These are phyloP conservation scores for Lichenothelia convexa DNA, from an alignment of 495 filamentous ascomycete species.

Conservation along the genomic window DNA sequence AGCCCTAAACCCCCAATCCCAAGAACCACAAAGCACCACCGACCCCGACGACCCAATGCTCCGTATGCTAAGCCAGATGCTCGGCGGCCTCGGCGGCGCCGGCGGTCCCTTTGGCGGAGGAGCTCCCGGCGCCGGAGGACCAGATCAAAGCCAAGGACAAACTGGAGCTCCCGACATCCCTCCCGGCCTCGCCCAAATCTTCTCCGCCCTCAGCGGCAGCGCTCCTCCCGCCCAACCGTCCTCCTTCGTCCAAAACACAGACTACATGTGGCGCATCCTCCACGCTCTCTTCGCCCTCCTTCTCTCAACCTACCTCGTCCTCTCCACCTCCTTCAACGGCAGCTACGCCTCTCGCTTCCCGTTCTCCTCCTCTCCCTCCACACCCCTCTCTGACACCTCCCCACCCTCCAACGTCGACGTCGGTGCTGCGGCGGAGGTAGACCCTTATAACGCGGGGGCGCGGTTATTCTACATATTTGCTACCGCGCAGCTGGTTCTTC, in stretches of 20 bases:
- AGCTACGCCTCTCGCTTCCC: constrained; percentile 8
- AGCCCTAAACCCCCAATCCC: constrained; percentile 20
- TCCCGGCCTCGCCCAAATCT: constrained; percentile 26
- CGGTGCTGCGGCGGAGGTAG: constrained; percentile 24
- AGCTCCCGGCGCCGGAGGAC: constrained; percentile 21
- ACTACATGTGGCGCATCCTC: constrained; percentile 53
- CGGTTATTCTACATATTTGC: constrained; percentile 57
- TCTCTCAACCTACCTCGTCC: constrained; percentile 51
- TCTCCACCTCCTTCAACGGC: constrained; percentile 42
- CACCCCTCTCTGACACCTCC: constrained; percentile 44
- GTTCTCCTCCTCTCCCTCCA: constrained; percentile 49
- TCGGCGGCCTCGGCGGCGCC: constrained; percentile 27
- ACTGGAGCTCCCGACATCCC: constrained; percentile 25
- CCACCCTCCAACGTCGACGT: constrained; percentile 37
- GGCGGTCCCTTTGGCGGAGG: constrained; percentile 19
- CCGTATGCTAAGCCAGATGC: constrained; percentile 40
- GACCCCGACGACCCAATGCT: constrained; percentile 38
- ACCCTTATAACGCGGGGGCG: constrained; percentile 8
- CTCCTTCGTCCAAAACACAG: constrained; percentile 26
- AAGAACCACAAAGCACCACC: constrained; percentile 10
- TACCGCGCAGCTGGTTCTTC: constrained; percentile 58
- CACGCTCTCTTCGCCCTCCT: constrained; percentile 56
- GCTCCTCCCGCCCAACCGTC: constrained; percentile 16
- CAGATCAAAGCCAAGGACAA: no score
- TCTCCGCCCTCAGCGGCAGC: constrained; percentile 15